A percentile compares a stretch with the other conserved stretches of the same genome.
These are phyloP conservation scores for Calocybe cyanea DNA, from an alignment of 768 basidiomycete genomes.

Conservation along the genomic window DNA sequence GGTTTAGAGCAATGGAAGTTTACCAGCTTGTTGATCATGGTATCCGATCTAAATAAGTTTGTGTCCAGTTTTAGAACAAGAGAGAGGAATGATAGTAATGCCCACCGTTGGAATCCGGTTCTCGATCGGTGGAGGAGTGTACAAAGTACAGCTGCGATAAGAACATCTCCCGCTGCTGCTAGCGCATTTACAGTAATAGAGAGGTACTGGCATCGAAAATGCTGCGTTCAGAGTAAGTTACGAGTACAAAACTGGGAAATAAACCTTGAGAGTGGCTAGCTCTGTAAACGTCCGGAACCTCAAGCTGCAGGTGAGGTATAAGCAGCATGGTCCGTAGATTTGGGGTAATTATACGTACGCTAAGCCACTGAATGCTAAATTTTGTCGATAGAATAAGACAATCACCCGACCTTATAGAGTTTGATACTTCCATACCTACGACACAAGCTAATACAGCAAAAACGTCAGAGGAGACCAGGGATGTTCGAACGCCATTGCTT, in stretches of 20 bases:
- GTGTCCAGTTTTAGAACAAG: too few relatives aligned
- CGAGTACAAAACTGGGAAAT: not conserved
- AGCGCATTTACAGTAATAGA: constrained; percentile 42
- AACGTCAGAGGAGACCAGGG: constrained; percentile 1
- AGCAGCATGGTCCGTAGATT: not conserved
- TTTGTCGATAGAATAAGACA: not conserved
- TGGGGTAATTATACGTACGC: constrained; percentile 24
- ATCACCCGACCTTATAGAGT: not conserved
- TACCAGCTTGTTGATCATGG: constrained; percentile 43
- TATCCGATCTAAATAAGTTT: constrained; percentile 39
- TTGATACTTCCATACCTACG: constrained; percentile 24
- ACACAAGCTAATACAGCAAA: constrained; percentile 19
- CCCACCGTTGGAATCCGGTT: constrained; percentile 45
- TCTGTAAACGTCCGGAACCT: constrained; percentile 30
- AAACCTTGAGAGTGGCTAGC: constrained; percentile 33
- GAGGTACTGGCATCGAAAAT: too few relatives aligned
- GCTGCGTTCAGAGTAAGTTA: not conserved
- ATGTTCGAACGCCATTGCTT: not conserved
- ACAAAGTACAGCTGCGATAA: constrained; percentile 42
- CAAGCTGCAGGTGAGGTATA: constrained; percentile 17
- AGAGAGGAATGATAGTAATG: not conserved
- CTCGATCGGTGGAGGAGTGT: constrained; percentile 38
- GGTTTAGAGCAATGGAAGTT: constrained; percentile 7
- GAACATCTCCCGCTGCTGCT: constrained; percentile 41
- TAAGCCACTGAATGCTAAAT: constrained; percentile 28